phyloP scores from a whole-genome alignment of 2,329 filamentous ascomycete genomes.

The Biscogniauxia marginata region DNA sequence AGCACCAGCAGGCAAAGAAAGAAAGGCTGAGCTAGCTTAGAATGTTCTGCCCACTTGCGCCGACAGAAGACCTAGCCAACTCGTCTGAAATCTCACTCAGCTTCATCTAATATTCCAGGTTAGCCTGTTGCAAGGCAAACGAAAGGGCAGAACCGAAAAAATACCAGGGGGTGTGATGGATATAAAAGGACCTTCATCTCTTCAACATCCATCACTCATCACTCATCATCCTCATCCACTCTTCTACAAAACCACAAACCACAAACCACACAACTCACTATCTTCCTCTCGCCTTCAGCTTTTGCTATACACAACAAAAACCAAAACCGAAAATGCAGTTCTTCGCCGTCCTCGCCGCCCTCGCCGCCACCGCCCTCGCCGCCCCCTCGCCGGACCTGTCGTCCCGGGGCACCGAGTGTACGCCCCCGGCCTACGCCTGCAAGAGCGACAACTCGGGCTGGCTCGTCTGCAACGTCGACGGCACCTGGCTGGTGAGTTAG shows the following conservation, averaged over 20 bases:
- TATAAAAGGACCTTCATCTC: not conserved
- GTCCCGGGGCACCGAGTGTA: slow-evolving; percentile 17
- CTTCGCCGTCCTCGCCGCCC: slow-evolving; percentile 18
- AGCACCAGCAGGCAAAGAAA: no score
- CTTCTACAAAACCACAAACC: not conserved
- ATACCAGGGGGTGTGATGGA: no score
- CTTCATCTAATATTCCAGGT: no score
- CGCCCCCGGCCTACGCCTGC: slow-evolving; percentile 27
- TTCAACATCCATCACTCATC: not conserved
- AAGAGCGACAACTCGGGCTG: slow-evolving; percentile 29
- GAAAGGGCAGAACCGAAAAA: no score
- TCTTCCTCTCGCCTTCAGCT: no score
- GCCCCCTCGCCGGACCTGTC: slow-evolving; percentile 3
- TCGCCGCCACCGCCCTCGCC: slow-evolving; percentile 21
- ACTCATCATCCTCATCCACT: not conserved
- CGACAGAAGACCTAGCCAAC: no score
- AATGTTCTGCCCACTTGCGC: no score
- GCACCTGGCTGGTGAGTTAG: slow-evolving; percentile 24
- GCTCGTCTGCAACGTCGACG: slow-evolving; percentile 31
- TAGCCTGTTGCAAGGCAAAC: no score
- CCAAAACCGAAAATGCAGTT: slow-evolving; percentile 25
- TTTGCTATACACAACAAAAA: not conserved
- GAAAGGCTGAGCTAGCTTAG: no score
- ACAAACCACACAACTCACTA: no score
- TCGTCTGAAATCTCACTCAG: no score